Conservation (phyloP, 2,329 filamentous ascomycete genomes). For the Bimuria novae-zelandiae region DNA sequence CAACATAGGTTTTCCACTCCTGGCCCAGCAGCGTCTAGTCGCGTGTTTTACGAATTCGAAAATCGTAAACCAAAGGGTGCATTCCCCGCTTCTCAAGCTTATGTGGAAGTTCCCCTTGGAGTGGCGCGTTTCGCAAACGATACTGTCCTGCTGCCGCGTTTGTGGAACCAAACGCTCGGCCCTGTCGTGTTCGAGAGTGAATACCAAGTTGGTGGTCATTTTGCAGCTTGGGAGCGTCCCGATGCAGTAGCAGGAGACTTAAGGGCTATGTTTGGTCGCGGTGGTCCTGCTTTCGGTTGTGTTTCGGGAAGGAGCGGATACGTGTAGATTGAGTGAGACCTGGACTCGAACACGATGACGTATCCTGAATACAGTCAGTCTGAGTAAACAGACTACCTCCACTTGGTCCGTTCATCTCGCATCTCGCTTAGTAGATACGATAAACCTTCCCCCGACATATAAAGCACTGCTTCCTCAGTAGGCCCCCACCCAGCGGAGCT, state of each 20-base stretch:
- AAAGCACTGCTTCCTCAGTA: no score
- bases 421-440: no score
- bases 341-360: no score
- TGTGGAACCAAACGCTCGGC: conserved; percentile 16
- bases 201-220: conserved; percentile 51
- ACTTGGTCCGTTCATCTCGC: no score
- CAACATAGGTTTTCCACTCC: conserved; percentile 61
- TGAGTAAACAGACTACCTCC: no score
- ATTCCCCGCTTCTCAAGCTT: not conserved
- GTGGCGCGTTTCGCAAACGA: conserved; percentile 15
- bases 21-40: conserved; percentile 67
- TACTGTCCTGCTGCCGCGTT: conserved; percentile 8
- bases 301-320: not conserved
- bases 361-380: no score
- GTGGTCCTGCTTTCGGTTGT: conserved; percentile 1
- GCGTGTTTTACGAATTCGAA: conserved; percentile 57
- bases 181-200: conserved; percentile 26
- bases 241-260: conserved; percentile 54
- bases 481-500: no score
- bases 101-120: conserved; percentile 25
- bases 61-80: conserved; percentile 6
- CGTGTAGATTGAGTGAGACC: not conserved
- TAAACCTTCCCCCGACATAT: no score
- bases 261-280: conserved; percentile 49
- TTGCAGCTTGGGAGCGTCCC: conserved; percentile 5